Base-by-base conservation (phyloP, 1,139 yeast genomes). In the Debaryomycetaceae sp. region DNA sequence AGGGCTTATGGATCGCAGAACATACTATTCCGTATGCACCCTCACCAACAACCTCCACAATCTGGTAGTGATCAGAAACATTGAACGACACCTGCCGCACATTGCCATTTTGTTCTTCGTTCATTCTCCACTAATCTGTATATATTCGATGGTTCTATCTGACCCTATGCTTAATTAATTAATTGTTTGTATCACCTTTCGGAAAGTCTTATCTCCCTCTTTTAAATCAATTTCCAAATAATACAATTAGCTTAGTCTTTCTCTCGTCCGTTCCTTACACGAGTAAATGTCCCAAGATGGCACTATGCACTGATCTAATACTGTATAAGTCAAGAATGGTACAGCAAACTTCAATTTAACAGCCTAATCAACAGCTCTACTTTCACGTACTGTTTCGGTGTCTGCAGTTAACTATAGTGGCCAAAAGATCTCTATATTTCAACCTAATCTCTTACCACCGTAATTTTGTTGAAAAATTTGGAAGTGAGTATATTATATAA, bases 21-120 rank as follows among this genome's bases (percentile, higher is more conserved):
- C 98, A 91, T 16, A 92, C 98, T 13, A 92, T 80, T 4, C 98
- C 98, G 56, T 92, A 92, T 1, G 98, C 98, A n/a, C 98, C 98
- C 61, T 91, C 97, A 5, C 98, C 98, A 11, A 88, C 87, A 14
- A 91, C 80, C 52, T 87, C 94, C 33, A 82, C 70, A 37, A 91
- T 81, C 59, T 87, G 88, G 61, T 91, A 91, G 55, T 87, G 88
- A 43, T 87, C 87, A 33, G 94, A 83, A 18, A 92, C 94, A 56
- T 89, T 88, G 68, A 91, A 91, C 15, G 91, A 77, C 39, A 86
- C 78, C 45, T 79, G 78, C 41, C 85, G 48, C 8, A 22, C 26
- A 22, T 22, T 22, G 3, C 11, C 7, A 22, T 22, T 22, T 11
- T 64, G 51, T 11, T 34, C 26, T 11, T 22, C 26, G 26, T 22